Base-by-base conservation (phyloP, 345 rosid species). In the Salix dunnii region DNA sequence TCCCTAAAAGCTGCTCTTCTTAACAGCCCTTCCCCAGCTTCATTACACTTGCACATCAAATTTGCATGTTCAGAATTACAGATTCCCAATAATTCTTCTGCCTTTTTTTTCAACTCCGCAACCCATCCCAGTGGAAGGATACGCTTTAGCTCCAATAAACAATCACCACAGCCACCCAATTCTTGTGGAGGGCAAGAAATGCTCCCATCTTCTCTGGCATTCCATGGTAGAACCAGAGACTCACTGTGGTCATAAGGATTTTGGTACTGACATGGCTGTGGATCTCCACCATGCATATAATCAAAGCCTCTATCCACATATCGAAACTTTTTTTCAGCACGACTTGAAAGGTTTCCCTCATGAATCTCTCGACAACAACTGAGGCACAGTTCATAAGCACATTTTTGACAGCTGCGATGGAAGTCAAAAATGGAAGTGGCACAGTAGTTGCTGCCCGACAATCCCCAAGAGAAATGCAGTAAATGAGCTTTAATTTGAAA, bases 341-440 rank as follows among this genome's bases (percentile, higher is more conserved):
- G 85, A 68, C 71, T 76, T 4, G 74, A 73, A 55, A 90, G 84
- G 27, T 67, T 83, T 40, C 90, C 87, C 74, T 77, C 75, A 21
- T 90, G 96, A 74, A 93, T 84, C 73, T 96, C 99, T 84, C 79
- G 82, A 78, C 98, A 96, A 75, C 99, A 96, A 68, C 79, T 76
- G 67, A 96, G 87, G 81, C 99, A 93, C 60, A 93, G 87, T 71
- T 96, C 99, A 73, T 81, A 91, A 62, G 88, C 74, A 81, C 98
- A 92, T 2, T 85, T 89, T 60, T 88, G 84, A 73, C 97, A 96
- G 84, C 97, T 83, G 28, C 98, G 88, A 73, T 95, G 97, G 51
- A 90, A 84, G 87, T 95, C 97, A 42, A 86, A 79, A 68, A 93
- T 95, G 17, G 99, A 91, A 81, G 98, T 93, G 23, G 92, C 94